Conservation (phyloP, 768 basidiomycete genomes). For the Symmetrospora coprosmae region DNA sequence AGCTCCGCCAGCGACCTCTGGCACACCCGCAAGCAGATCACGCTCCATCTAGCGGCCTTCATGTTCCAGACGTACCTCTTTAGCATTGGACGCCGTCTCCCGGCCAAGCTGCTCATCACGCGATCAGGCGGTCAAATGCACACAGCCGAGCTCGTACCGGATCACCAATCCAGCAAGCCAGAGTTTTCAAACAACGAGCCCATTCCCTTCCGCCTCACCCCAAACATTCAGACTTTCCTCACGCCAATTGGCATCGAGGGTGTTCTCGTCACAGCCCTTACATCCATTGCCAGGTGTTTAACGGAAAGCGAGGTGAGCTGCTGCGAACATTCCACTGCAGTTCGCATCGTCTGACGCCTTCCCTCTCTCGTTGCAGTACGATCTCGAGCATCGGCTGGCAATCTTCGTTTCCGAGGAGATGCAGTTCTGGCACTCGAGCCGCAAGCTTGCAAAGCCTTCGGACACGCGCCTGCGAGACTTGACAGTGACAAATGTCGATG, state of each 20-base stretch:
- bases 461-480: conserved; percentile 43
- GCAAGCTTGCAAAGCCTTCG: conserved; percentile 43
- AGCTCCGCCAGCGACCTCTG: conserved; percentile 68
- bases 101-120: conserved; percentile 72
- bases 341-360: background rate
- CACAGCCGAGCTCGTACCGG: conserved; percentile 79
- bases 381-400: conserved; percentile 79
- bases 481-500: conserved; percentile 49
- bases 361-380: conserved; percentile 46
- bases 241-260: conserved; percentile 82
- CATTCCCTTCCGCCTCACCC: conserved; percentile 93
- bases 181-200: conserved; percentile 66
- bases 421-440: conserved; percentile 53
- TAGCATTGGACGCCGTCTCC: conserved; percentile 66
- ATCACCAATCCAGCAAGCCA: conserved; percentile 40
- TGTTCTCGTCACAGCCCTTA: conserved; percentile 65
- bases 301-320: conserved; percentile 71
- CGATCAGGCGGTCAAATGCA: conserved; percentile 77
- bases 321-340: background rate
- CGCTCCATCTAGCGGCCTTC: conserved; percentile 67
- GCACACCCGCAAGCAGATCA: conserved; percentile 95
- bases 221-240: conserved; percentile 86
- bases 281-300: conserved; percentile 78
- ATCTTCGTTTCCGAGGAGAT: conserved; percentile 90
- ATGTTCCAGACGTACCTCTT: conserved; percentile 87